Evolutionary conservation across 1,284 basidiomycete species (phyloP).

Genomic region (Moesziomyces antarcticus): DNA sequence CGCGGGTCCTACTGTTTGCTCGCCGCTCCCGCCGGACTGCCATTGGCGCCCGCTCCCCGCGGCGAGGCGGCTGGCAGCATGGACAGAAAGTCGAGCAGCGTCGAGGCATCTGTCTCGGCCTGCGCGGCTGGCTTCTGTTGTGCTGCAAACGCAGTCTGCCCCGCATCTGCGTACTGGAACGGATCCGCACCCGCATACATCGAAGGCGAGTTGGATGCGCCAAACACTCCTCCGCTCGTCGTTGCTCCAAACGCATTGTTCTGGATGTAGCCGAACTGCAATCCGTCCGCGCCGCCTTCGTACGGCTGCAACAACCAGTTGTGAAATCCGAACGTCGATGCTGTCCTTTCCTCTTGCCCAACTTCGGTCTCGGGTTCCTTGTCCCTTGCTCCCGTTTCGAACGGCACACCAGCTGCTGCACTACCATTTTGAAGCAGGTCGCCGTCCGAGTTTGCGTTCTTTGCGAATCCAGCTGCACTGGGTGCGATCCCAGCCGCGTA

Average conservation of each 20-base stretch:
- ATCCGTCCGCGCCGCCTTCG: constrained; percentile 31
- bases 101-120: constrained; percentile 16
- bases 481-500: constrained; percentile 8
- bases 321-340: constrained; percentile 44
- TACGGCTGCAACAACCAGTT: constrained; percentile 48
- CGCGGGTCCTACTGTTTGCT: not conserved
- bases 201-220: constrained; percentile 4
- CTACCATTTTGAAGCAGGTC: constrained; percentile 3
- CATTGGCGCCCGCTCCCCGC: not conserved
- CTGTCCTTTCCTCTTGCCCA: constrained; percentile 2
- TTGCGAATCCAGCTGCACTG: constrained; percentile 1
- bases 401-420: not conserved
- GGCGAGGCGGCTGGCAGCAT: constrained; percentile 25
- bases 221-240: constrained; percentile 3
- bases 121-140: not conserved
- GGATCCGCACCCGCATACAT: constrained; percentile 10
- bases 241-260: not conserved
- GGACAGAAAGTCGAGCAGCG: constrained; percentile 25
- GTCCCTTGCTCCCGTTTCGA: not conserved
- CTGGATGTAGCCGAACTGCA: constrained; percentile 2
- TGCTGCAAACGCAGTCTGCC: not conserved
- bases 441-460: not conserved
- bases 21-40: not conserved
- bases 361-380: constrained; percentile 1
- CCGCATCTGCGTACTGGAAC: constrained; percentile 4